Evolutionary conservation across 495 filamentous ascomycete genomes (phyloP), one percentile per base, ranked within the genome.

Genomic region (Podospora tetraspora): DNA sequence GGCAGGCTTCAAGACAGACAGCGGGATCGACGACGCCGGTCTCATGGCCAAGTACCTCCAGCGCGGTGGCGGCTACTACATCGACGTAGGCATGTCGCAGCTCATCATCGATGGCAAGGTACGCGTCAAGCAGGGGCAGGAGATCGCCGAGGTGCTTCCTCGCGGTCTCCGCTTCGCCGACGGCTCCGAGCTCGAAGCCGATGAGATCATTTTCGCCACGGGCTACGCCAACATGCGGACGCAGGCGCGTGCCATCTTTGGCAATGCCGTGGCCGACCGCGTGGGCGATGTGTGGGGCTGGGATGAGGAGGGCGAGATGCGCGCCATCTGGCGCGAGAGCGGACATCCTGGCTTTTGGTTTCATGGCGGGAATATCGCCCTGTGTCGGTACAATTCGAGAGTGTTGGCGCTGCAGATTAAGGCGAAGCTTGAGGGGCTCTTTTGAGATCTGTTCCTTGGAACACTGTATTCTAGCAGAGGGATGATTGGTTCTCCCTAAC

Each of bases 271-370:
- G 19, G 90, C 87, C 1, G 86, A 90, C 70, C 81, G 84, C 16
- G 79, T 90, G 0, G 81, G 82, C 10, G 85, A 90, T 77, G 87
- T 94, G 52, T 97, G 92, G 92, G 92, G 90, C 0, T 85, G 90
- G 68, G 85, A 95, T 68, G 81, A 86, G 24, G 91, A 94, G 74
- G 92, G 92, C 7, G 92, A 96, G 79, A 81, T 87, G 73, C 83
- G 82, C 11, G 84, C 81, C 3, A 91, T 96, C 71, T 96, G 91
- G 91, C 82, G 85, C 6, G 80, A 74, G 58, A 89, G 82, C 21
- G 90, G 91, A 0, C 90, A 93, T 71, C 88, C 88, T 0, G 90
- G 90, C 0, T 87, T 94, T 65, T 97, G 91, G 91, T 89, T 91
- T 74, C 91, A 93, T 80, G 92, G 91, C 0, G 92, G 92, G 0